A percentile compares a stretch with the other conserved stretches of the same genome.
These are phyloP conservation scores for Fragaria ananassa DNA, from an alignment of 306 rosid genomes.

Conservation along the genomic window DNA sequence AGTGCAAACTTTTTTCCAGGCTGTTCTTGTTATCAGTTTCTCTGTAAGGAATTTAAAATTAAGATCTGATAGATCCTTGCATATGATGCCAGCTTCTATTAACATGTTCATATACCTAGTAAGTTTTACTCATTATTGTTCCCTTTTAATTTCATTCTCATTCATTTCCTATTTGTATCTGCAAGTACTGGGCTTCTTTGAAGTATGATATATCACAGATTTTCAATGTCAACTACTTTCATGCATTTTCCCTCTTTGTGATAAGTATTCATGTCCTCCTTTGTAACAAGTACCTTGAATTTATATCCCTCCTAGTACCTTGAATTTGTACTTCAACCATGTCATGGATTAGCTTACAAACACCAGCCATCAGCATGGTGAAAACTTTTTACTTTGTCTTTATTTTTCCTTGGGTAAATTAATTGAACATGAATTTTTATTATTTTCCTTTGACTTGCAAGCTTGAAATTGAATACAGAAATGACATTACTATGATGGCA, in stretches of 20 bases:
- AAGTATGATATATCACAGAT: neutral
- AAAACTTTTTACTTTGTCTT: neutral
- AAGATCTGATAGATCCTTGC: neutral
- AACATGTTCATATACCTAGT: neutral
- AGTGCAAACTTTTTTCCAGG: neutral
- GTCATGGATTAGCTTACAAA: neutral
- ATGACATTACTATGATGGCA: neutral
- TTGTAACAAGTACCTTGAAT: neutral
- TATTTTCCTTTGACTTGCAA: neutral
- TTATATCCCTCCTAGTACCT: neutral
- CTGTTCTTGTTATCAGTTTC: neutral
- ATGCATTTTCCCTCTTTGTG: neutral
- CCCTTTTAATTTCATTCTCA: neutral
- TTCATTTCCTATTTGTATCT: neutral
- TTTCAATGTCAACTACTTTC: neutral
- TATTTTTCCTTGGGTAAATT: neutral
- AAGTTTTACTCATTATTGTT: neutral
- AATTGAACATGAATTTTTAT: neutral
- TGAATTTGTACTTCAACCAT: neutral
- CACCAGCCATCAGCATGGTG: neutral
- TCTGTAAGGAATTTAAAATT: neutral
- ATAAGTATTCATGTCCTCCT: neutral
- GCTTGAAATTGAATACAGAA: neutral
- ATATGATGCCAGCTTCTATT: slow-evolving; percentile 6
- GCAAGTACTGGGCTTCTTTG: neutral